Evolutionary conservation across 2,329 filamentous ascomycete genomes (phyloP), one percentile per base, ranked within the genome.

Genomic region (Neofusicoccum laricinum): DNA sequence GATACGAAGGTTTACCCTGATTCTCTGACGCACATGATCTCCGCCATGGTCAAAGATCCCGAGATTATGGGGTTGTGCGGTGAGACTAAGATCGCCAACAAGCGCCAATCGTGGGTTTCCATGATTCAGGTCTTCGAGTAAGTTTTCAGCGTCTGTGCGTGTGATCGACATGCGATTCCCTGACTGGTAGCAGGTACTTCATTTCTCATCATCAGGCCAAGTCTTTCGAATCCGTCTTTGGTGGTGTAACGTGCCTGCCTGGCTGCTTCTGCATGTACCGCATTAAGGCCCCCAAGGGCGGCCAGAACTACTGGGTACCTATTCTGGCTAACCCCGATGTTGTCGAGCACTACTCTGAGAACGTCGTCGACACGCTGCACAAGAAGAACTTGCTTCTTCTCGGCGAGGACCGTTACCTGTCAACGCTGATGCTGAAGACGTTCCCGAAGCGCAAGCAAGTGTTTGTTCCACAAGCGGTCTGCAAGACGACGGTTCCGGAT

Each of bases 211-310:
- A 99, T 77, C 85, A 96, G 72, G 88, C 93, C 73, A 99, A 99
- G 80, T 93, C 94, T 3, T 99, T 99, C 79, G 95, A 99, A 78
- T 97, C 93, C 0, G 91, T 97, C 69, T 99, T 99, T 78, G 95
- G 95, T 80, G 95, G 95, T 90, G 95, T 99, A 66, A 99, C 95
- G 68, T 99, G 95, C 84, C 84, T 99, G 70, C 95, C 95, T 15
- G 95, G 95, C 68, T 99, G 95, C 84, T 99, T 99, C 88, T 97
- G 93, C 85, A 99, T 99, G 96, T 99, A 99, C 82, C 91, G 95
- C 73, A 98, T 99, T 86, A 99, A 99, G 81, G 91, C 95, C 34
- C 96, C 95, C 66, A 99, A 99, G 81, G 95, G 95, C 69, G 94
- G 91, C 30, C 93, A 98, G 77, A 98, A 99, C 82, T 99, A 98